Evolutionary conservation across 495 filamentous ascomycete species (phyloP).

Genomic region (Penicillium dipodomyicola): DNA sequence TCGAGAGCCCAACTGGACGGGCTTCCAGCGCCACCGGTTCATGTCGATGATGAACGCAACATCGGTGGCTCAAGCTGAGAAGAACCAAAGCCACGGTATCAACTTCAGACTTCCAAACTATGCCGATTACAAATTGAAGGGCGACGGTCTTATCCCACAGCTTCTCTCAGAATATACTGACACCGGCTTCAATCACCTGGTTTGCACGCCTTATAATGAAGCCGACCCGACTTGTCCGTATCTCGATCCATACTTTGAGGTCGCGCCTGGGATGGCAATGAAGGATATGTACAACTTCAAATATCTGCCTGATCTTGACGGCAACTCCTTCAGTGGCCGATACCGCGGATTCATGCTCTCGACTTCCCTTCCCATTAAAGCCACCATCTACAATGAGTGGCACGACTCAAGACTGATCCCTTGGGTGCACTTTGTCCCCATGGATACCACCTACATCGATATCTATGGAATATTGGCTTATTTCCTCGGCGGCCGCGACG

Average conservation of each 20-base stretch:
- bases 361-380: slow-evolving; percentile 45
- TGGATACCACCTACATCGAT: slow-evolving; percentile 40
- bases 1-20: slow-evolving; percentile 27
- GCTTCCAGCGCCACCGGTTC: slow-evolving; percentile 47
- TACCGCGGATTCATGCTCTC: slow-evolving; percentile 49
- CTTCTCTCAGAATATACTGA: slow-evolving; percentile 16
- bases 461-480: slow-evolving; percentile 44
- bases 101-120: slow-evolving; percentile 24
- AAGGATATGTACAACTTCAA: slow-evolving; percentile 54
- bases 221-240: slow-evolving; percentile 46
- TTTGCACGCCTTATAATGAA: slow-evolving; percentile 22
- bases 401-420: slow-evolving; percentile 55
- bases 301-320: slow-evolving; percentile 53
- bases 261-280: slow-evolving; percentile 38
- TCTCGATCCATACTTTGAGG: slow-evolving; percentile 46
- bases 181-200: slow-evolving; percentile 19
- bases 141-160: slow-evolving; percentile 8
- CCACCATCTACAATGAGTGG: slow-evolving; percentile 55
- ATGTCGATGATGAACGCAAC: slow-evolving; percentile 63
- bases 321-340: slow-evolving; percentile 53
- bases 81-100: slow-evolving; percentile 11
- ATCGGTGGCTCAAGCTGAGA: slow-evolving; percentile 39
- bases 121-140: slow-evolving; percentile 14
- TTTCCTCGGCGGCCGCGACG: slow-evolving; percentile 34
- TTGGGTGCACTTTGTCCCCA: slow-evolving; percentile 56